Percentiles rank a stretch among this genome's conserved stretches.
Conservation (phyloP, 352 stramenopile genomes). For the Phytopythium sindhum region DNA sequence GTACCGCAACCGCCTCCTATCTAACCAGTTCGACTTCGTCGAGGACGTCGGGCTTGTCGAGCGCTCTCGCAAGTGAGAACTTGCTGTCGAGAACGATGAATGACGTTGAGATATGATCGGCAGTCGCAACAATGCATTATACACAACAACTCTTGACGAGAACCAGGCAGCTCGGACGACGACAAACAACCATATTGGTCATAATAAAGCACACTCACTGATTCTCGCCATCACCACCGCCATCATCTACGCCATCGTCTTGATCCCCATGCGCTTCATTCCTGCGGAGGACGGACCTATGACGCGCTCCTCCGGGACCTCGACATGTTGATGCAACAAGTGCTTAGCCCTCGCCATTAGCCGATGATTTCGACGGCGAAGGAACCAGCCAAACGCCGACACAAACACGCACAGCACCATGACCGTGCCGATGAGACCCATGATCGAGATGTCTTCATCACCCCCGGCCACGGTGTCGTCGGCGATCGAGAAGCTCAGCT, state of each 20-base stretch:
- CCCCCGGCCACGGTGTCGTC: constrained; percentile 56
- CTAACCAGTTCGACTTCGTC: constrained; percentile 78
- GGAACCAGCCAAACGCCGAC: constrained; percentile 52
- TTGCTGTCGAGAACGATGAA: not conserved
- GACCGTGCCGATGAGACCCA: constrained; percentile 55
- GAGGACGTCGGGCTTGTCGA: constrained; percentile 81
- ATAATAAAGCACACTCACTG: not conserved
- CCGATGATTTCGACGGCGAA: constrained; percentile 51
- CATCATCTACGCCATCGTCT: constrained; percentile 35
- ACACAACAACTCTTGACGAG: not conserved
- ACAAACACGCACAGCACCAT: constrained; percentile 57
- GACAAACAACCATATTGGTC: not conserved
- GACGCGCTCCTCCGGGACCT: constrained; percentile 9
- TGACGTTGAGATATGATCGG: not conserved
- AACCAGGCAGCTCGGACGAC: not conserved
- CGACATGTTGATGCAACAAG: constrained; percentile 1
- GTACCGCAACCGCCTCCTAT: constrained; percentile 81
- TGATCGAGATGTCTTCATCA: constrained; percentile 65
- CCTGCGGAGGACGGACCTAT: constrained; percentile 19
- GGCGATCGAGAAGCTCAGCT: constrained; percentile 65
- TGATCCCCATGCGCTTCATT: constrained; percentile 76
- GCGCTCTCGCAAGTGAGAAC: constrained; percentile 52
- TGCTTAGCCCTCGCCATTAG: constrained; percentile 24
- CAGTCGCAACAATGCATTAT: not conserved
- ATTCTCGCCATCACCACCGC: not conserved